Base-by-base conservation (phyloP, 2,329 filamentous ascomycete species). In the Paracorniculantispora psalliotae region DNA sequence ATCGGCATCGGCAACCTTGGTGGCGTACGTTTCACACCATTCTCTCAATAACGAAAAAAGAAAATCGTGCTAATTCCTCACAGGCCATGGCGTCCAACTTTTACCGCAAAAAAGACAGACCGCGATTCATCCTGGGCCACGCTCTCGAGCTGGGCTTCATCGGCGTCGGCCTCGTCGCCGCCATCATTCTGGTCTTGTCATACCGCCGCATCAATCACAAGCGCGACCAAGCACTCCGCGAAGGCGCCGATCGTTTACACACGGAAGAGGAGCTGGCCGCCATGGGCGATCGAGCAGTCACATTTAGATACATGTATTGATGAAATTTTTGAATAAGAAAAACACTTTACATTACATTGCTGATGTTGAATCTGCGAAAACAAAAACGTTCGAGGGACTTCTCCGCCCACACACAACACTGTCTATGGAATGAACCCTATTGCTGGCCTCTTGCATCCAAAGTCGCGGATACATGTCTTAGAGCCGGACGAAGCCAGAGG, bases 21-120 rank as follows among this genome's bases (percentile, higher is more conserved):
- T 28, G 59, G 59, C 25, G 59, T 61, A 61, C 28, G 59, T 58
- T 17, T 35, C 8, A 9, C 8, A 30, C 8, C 15, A 9, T 21
- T 7, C 7, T 6, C 8, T 25, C 19, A 51, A 15, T 44, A 50
- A 1, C 35, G n/a, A n/a, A n/a, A n/a, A n/a, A n/a, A n/a, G n/a
- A n/a, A n/a, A n/a, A n/a, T 21, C 61, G 2, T 12, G 1, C 19
- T 9, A 12, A 28, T 47, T 57, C 2, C 1, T 21, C n/a, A 15
- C 19, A 72, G 69, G 85, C 84, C 1, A 86, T 88, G 79, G 82
- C 85, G 0, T 85, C 83, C 4, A 88, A 89, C 64, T 87, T 89
- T 65, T 89, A 89, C 65, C 78, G 85, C 1, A 66, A 71, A 33
- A 68, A 67, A 10, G 78, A 81, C 61, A 64, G 66, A 3, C 78